A percentile compares a stretch with the other conserved stretches of the same genome.
Evolutionary conservation across 306 rosid genomes (phyloP).

Genomic region (Pyrus betulifolia): DNA sequence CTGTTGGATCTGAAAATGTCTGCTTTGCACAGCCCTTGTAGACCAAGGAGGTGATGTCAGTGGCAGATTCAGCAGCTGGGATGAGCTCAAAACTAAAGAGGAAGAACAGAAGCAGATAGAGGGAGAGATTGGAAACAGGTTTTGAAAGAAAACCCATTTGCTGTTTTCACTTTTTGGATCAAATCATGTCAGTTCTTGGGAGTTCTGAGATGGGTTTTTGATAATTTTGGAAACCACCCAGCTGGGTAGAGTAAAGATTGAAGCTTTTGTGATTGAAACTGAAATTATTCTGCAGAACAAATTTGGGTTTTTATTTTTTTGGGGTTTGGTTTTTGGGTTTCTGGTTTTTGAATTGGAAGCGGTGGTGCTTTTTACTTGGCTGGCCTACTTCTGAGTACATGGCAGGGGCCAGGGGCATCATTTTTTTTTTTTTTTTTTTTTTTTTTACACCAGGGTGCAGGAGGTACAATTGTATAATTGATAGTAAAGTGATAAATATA

Average conservation of each 20-base stretch:
- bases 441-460: neutral
- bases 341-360: constrained; percentile 10
- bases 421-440: neutral
- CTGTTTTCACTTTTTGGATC: constrained; percentile 15
- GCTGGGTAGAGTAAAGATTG: constrained; percentile 1
- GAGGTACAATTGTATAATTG: constrained; percentile 10
- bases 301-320: neutral
- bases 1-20: constrained; percentile 70
- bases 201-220: constrained; percentile 2
- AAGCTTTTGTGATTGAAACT: constrained; percentile 6
- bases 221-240: constrained; percentile 17
- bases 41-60: constrained; percentile 59
- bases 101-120: constrained; percentile 13
- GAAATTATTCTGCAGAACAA: constrained; percentile 11
- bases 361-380: neutral
- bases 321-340: constrained; percentile 4
- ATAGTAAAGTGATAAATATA: too few relatives aligned
- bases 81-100: constrained; percentile 13
- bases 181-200: constrained; percentile 43
- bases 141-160: constrained; percentile 54
- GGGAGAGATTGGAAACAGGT: constrained; percentile 23
- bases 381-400: constrained; percentile 32
- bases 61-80: constrained; percentile 43
- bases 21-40: constrained; percentile 93
- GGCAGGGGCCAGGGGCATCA: constrained; percentile 16